phyloP scores from a whole-genome alignment of 805 yeast genomes.

The Candida sonorensis region DNA sequence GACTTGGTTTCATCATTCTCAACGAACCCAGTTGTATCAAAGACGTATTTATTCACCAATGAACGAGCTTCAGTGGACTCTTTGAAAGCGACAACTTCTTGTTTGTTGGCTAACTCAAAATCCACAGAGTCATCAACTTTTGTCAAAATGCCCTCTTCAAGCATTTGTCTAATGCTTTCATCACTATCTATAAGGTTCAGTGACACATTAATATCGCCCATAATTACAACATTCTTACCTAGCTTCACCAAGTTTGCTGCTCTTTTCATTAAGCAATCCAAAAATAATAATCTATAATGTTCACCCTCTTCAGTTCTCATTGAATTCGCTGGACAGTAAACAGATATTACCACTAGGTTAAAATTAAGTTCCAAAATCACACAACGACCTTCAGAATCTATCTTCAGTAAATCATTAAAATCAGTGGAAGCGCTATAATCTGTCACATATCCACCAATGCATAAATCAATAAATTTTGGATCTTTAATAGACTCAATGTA shows the following conservation, averaged over 20 bases:
- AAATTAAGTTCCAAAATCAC: conserved; percentile 65
- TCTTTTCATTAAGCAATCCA: conserved; percentile 54
- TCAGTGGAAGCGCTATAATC: conserved; percentile 31
- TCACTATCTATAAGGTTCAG: conserved; percentile 81
- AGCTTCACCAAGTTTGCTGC: conserved; percentile 43
- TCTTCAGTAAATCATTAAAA: conserved; percentile 20
- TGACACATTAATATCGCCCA: conserved; percentile 88
- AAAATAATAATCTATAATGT: conserved; percentile 47
- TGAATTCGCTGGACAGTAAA: conserved; percentile 93
- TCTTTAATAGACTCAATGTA: conserved; percentile 22
- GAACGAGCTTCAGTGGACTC: conserved; percentile 34
- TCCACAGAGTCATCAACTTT: conserved; percentile 14
- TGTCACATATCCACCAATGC: conserved; percentile 71
- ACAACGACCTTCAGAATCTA: conserved; percentile 85
- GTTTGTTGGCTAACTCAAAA: conserved; percentile 32
- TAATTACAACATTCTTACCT: conserved; percentile 65
- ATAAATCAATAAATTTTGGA: conserved; percentile 6
- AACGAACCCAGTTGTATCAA: conserved; percentile 22
- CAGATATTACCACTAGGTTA: conserved; percentile 52
- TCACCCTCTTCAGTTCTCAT: conserved; percentile 62
- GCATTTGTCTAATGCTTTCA: conserved; percentile 46
- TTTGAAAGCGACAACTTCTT: conserved; percentile 28
- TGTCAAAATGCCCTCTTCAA: conserved; percentile 30
- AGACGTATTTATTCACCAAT: conserved; percentile 38
- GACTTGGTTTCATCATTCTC: too few species aligned